A percentile compares a stretch with the other conserved stretches of the same genome.
Conservation (phyloP, 345 rosid species). For the Nephelium lappaceum region DNA sequence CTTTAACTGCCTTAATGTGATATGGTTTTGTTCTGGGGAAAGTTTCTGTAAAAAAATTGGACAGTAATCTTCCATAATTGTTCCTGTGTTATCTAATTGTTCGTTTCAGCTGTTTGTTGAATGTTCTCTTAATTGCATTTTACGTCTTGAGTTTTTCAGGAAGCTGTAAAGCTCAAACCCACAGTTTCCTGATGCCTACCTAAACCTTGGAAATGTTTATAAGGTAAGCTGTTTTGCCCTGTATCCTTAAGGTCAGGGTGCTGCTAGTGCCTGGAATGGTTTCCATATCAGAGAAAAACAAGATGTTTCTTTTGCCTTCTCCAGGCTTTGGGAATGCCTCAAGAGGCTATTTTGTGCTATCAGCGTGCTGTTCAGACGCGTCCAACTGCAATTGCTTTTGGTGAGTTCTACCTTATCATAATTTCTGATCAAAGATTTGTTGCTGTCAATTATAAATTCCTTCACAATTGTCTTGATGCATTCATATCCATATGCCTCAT, state of each 20-base stretch:
- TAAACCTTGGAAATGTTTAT: constrained; percentile 95
- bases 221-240: constrained; percentile 66
- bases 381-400: constrained; percentile 86
- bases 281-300: constrained; percentile 40
- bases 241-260: constrained; percentile 33
- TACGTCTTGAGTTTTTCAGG: constrained; percentile 49
- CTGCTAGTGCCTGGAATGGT: constrained; percentile 34
- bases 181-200: constrained; percentile 91
- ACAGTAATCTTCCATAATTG: background rate
- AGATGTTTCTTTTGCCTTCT: constrained; percentile 42
- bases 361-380: constrained; percentile 87
- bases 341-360: constrained; percentile 90
- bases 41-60: background rate
- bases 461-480: background rate
- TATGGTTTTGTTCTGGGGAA: no score
- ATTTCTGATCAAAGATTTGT: background rate
- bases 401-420: constrained; percentile 44
- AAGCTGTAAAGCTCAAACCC: constrained; percentile 93
- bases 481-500: background rate
- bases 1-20: background rate
- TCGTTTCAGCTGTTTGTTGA: background rate
- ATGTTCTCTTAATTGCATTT: constrained; percentile 1
- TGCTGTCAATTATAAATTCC: constrained; percentile 4
- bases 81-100: background rate
- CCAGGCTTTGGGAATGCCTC: constrained; percentile 93